A percentile compares a stretch with the other conserved stretches of the same genome.
Conservation (phyloP, 176 grass and related monocot species). For the Aegilops longissima region DNA sequence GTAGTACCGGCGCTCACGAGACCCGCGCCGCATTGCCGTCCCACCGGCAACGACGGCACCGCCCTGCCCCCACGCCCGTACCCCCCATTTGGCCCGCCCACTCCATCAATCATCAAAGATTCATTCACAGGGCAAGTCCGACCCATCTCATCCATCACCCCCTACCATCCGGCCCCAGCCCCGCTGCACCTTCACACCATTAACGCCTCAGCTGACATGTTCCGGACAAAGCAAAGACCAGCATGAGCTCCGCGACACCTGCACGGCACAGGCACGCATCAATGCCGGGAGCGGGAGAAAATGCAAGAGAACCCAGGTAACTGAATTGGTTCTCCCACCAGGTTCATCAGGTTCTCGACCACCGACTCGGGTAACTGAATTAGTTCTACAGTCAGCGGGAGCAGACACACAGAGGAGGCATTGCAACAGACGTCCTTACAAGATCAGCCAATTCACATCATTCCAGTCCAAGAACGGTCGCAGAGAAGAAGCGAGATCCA, state of each 20-base stretch:
- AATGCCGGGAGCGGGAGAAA: neutral
- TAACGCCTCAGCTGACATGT: too few relatives aligned
- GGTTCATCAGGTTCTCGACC: neutral
- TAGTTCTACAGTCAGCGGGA: too few relatives aligned
- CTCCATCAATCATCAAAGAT: conserved; percentile 34
- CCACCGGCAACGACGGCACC: neutral
- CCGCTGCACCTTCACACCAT: too few relatives aligned
- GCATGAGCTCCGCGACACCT: conserved; percentile 29
- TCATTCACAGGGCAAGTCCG: neutral
- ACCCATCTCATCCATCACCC: neutral
- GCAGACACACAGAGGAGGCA: too few relatives aligned
- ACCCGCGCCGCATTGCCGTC: neutral
- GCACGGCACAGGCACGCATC: conserved; percentile 32
- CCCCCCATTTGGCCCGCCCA: conserved; percentile 1
- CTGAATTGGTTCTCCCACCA: neutral
- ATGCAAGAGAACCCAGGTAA: neutral
- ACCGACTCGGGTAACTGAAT: too few relatives aligned
- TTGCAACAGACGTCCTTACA: neutral
- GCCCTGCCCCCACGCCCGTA: neutral
- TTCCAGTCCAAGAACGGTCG: conserved; percentile 17
- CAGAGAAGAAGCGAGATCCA: neutral
- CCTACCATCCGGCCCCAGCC: neutral
- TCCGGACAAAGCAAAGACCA: neutral
- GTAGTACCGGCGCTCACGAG: conserved; percentile 13
- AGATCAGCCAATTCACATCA: conserved; percentile 14